A percentile compares a stretch with the other conserved stretches of the same genome.
phyloP scores from a whole-genome alignment of 805 yeast species.

The Saturnispora ahearnii region DNA sequence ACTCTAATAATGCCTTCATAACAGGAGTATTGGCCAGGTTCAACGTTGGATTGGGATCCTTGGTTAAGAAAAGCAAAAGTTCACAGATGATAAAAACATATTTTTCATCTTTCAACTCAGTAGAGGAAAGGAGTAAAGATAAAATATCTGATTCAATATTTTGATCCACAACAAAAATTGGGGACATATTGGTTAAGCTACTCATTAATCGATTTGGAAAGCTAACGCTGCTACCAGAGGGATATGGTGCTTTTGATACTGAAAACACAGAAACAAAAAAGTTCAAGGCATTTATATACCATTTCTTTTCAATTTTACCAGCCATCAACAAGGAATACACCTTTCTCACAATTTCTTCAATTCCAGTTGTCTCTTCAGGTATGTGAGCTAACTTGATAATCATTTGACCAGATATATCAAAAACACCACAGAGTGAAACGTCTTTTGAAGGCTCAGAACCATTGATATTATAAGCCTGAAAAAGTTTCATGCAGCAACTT shows the following conservation, averaged over 20 bases:
- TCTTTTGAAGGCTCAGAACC: conserved; percentile 20
- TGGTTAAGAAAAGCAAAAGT: conserved; percentile 43
- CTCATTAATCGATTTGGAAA: conserved; percentile 11
- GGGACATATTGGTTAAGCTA: conserved; percentile 11
- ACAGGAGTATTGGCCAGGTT: conserved; percentile 17
- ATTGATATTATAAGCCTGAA: conserved; percentile 28
- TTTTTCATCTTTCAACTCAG: conserved; percentile 33
- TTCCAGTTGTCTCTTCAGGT: background rate
- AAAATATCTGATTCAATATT: conserved; percentile 31
- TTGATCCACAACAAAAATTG: conserved; percentile 18
- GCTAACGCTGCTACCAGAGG: conserved; percentile 30
- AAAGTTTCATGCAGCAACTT: conserved; percentile 21
- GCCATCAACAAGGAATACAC: conserved; percentile 12
- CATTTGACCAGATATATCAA: conserved; percentile 1
- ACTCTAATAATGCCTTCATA: conserved; percentile 37
- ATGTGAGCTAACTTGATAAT: conserved; percentile 2
- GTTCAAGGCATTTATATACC: conserved; percentile 51
- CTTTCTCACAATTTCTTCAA: background rate
- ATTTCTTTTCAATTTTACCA: conserved; percentile 35
- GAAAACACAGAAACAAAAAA: conserved; percentile 49
- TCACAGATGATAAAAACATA: conserved; percentile 49
- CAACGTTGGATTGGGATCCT: background rate
- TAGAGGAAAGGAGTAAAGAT: conserved; percentile 33
- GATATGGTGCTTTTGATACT: conserved; percentile 43
- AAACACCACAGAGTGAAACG: conserved; percentile 20